Base-by-base conservation (phyloP, 108 stramenopile genomes). In the Halocafeteria seosinensis region DNA sequence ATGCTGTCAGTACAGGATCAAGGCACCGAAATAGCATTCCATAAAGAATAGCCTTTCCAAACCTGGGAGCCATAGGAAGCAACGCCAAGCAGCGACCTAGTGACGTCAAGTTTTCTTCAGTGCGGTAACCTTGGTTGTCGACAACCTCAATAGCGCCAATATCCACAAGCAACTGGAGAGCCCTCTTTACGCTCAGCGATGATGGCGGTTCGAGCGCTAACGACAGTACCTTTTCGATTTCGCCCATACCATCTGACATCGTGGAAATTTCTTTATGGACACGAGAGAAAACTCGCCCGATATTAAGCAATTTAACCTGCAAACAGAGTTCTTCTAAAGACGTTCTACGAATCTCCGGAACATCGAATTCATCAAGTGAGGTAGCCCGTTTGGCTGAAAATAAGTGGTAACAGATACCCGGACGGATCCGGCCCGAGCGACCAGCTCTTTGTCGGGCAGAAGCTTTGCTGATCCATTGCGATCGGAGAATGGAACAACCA, bases 171-270 rank as follows among this genome's bases (percentile, higher is more conserved):
- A 80, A 65, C 5, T 62, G 31, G 0, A 94, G 28, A 9, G 89
- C 88, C n/a, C 71, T 37, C 13, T 70, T 8, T 21, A 94, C 78
- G 12, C 83, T 70, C 34, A 82, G 77, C 21, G 66, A 61, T 0
- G 74, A 68, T 30, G 93, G 92, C n/a, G 95, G 88, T 62, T 98
- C 87, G n/a, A 88, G 86, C 0, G 92, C 88, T 42, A 81, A 74
- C 12, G 53, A 64, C n/a, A 94, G 67, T 67, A 93, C 94, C 1
- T 86, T 78, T 65, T 55, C 86, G 81, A 64, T 66, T 76, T 3
- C 57, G 84, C 82, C 57, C 38, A 1, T 13, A 8, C 8, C 38
- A 29, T 57, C 24, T 27, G 35, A 57, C 12, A 5, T 30, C 55
- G 4, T 1, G 9, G 13, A 30, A n/a, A n/a, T n/a, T n/a, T n/a